phyloP scores from a whole-genome alignment of 108 stramenopile genomes.

The Fragilariopsis cylindrus region DNA sequence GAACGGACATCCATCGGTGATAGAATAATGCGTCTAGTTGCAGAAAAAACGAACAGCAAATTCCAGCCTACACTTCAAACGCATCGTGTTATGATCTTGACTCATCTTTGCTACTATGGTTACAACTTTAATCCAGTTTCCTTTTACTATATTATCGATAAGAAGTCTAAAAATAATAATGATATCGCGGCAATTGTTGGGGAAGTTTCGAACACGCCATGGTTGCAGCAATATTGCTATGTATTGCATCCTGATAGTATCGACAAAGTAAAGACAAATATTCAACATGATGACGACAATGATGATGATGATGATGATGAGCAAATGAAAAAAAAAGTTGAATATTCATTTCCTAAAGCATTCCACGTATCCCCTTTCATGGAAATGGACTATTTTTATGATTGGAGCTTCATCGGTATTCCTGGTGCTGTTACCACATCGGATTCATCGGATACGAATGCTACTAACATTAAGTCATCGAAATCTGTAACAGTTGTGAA shows the following conservation, averaged over 20 bases:
- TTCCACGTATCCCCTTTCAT: slow-evolving; percentile 99
- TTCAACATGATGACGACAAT: neutral
- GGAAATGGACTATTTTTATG: slow-evolving; percentile 93
- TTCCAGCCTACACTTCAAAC: slow-evolving; percentile 36
- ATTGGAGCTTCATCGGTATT: slow-evolving; percentile 79
- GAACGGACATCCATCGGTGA: slow-evolving; percentile 32
- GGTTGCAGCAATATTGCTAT: slow-evolving; percentile 94
- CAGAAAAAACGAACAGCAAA: slow-evolving; percentile 55
- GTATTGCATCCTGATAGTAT: slow-evolving; percentile 79
- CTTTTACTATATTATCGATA: slow-evolving; percentile 68
- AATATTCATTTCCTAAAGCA: slow-evolving; percentile 63
- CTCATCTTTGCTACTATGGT: slow-evolving; percentile 80
- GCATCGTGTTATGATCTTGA: slow-evolving; percentile 59
- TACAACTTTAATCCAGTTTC: slow-evolving; percentile 93
- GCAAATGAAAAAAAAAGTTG: neutral
- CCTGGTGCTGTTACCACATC: neutral
- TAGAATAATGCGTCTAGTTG: slow-evolving; percentile 52
- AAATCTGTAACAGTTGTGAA: slow-evolving; percentile 18
- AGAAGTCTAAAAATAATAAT: slow-evolving; percentile 8
- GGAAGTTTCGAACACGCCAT: slow-evolving; percentile 96
- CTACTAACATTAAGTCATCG: neutral
- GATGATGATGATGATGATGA: too few species aligned
- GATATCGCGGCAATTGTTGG: slow-evolving; percentile 74
- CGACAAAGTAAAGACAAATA: slow-evolving; percentile 36
- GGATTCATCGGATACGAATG: neutral